Conservation (phyloP, 2,329 filamentous ascomycete genomes). For the Aspergillus neoniger region DNA sequence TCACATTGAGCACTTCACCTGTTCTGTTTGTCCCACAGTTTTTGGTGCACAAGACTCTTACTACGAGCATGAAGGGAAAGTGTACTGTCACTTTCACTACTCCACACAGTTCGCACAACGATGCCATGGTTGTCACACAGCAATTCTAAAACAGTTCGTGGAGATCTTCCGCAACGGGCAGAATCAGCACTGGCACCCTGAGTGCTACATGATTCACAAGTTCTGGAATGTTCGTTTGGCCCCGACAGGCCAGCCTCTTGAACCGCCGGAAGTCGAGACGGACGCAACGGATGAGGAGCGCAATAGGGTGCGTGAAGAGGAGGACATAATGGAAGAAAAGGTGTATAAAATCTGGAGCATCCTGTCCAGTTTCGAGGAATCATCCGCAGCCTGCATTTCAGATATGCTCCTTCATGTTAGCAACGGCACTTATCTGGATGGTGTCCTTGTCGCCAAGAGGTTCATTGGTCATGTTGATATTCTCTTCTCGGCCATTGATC, state of each 20-base stretch:
- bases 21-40: conserved; percentile 94
- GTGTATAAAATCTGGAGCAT: conserved; percentile 99
- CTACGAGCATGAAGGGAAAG: conserved; percentile 94
- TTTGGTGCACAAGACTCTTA: conserved; percentile 98
- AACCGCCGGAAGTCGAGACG: conserved; percentile 48
- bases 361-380: conserved; percentile 94
- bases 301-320: conserved; percentile 75
- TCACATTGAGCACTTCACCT: conserved; percentile 98
- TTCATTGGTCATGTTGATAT: conserved; percentile 97
- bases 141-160: conserved; percentile 97
- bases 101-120: conserved; percentile 95
- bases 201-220: conserved; percentile 99
- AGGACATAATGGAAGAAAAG: conserved; percentile 96
- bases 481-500: conserved; percentile 84
- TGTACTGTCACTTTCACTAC: conserved; percentile 99
- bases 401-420: conserved; percentile 99
- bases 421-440: conserved; percentile 94
- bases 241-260: conserved; percentile 57
- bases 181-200: conserved; percentile 98
- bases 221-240: conserved; percentile 97
- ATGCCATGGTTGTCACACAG: conserved; percentile 94
- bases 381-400: conserved; percentile 95
- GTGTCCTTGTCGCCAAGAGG: conserved; percentile 88
- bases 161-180: conserved; percentile 97
- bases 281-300: conserved; percentile 69